These are phyloP conservation scores for Globisporangium solare DNA, from an alignment of 352 stramenopile genomes.

Conservation along the genomic window DNA sequence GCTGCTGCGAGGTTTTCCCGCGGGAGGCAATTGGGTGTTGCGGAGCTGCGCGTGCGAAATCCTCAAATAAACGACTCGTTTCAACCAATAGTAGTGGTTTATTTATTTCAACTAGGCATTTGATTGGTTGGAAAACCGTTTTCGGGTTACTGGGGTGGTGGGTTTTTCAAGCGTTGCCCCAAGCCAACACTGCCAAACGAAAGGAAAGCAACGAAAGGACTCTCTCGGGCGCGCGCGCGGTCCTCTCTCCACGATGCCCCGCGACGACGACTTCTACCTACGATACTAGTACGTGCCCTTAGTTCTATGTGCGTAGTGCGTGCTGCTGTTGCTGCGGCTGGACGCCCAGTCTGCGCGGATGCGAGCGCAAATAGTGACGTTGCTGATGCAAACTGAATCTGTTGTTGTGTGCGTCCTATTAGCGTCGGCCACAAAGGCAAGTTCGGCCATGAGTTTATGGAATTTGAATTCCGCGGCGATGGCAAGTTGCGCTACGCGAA, in stretches of 20 bases:
- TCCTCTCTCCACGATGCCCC: constrained; percentile 33
- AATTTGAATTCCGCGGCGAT: constrained; percentile 94
- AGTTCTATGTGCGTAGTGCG: background rate
- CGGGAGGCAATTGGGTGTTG: no score
- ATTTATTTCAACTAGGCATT: no score
- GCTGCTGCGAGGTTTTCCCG: no score
- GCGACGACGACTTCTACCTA: constrained; percentile 82
- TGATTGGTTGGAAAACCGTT: no score
- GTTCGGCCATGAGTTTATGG: constrained; percentile 97
- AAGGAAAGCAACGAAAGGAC: constrained; percentile 8
- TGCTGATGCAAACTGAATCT: background rate
- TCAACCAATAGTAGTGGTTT: no score
- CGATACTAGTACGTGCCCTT: constrained; percentile 75
- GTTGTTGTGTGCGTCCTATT: background rate
- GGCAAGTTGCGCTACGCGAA: constrained; percentile 95
- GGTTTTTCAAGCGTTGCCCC: background rate
- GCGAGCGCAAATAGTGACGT: no score
- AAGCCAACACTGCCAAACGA: constrained; percentile 3
- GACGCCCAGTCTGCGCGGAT: background rate
- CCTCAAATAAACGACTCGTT: no score
- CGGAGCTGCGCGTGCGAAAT: no score
- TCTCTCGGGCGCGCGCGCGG: no score
- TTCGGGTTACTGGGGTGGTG: no score
- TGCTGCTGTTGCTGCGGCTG: background rate
- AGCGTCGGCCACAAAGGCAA: constrained; percentile 95